A percentile compares a stretch with the other conserved stretches of the same genome.
These are phyloP conservation scores for Phytophthora rubi DNA, from an alignment of 352 stramenopile species.

Conservation along the genomic window DNA sequence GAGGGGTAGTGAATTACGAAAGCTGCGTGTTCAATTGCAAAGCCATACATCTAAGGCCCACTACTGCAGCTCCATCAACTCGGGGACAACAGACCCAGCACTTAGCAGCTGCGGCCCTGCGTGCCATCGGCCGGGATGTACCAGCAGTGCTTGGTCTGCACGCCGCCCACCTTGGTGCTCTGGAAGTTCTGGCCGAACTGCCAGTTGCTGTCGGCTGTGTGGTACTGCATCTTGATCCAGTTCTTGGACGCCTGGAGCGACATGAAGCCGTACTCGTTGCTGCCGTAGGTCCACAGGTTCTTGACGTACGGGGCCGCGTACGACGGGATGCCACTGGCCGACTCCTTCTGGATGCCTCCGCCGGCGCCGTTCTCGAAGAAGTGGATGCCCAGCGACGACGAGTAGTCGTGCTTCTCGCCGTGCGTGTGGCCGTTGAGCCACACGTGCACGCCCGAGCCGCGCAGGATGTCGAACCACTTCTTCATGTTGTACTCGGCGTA, in stretches of 20 bases:
- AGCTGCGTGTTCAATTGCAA: neutral
- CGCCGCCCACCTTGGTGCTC: conserved; percentile 1
- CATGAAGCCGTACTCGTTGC: conserved; percentile 1
- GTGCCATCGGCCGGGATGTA: neutral
- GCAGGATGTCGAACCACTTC: neutral
- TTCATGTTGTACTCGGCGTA: conserved; percentile 1
- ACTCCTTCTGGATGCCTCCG: neutral
- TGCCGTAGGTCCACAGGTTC: neutral
- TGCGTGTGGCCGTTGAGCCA: conserved; percentile 32
- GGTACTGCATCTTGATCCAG: conserved; percentile 1
- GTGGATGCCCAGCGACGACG: neutral
- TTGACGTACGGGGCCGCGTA: neutral
- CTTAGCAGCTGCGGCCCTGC: neutral
- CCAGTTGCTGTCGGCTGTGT: neutral
- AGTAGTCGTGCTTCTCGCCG: conserved; percentile 42
- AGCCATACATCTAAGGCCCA: neutral
- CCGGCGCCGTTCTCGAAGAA: neutral
- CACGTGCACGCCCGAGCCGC: neutral
- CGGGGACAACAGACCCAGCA: neutral
- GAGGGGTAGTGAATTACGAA: neutral
- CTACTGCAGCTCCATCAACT: neutral
- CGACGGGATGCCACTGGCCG: neutral
- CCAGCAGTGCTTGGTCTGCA: conserved; percentile 2
- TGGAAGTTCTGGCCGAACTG: conserved; percentile 1
- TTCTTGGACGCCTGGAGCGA: conserved; percentile 1